These are phyloP conservation scores for Podaxis carcinomalis DNA, from an alignment of 768 basidiomycete species.

Conservation along the genomic window DNA sequence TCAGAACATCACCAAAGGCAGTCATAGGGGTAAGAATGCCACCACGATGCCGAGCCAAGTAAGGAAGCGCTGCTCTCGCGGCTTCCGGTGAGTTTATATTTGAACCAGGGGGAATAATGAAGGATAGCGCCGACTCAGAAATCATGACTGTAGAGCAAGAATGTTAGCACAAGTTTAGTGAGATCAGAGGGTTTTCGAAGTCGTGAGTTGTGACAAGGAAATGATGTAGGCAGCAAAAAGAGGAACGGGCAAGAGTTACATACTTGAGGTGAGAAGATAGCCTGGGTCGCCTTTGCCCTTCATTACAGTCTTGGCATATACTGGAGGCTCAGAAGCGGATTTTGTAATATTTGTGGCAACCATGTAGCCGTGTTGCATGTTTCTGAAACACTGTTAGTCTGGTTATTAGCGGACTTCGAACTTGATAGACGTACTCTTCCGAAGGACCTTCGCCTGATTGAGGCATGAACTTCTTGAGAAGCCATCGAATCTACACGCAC, in stretches of 20 bases:
- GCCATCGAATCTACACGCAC: constrained; percentile 46
- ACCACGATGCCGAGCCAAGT: constrained; percentile 61
- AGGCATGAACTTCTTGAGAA: constrained; percentile 47
- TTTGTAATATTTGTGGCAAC: constrained; percentile 68
- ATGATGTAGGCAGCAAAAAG: neutral
- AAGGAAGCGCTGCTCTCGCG: constrained; percentile 46
- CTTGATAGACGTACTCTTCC: constrained; percentile 44
- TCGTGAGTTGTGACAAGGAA: neutral
- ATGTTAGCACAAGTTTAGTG: neutral
- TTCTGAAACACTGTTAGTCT: constrained; percentile 28
- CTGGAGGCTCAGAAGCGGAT: constrained; percentile 41
- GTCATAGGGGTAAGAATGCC: constrained; percentile 83
- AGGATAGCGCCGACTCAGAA: constrained; percentile 71
- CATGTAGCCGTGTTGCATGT: constrained; percentile 56
- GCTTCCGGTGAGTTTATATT: constrained; percentile 15
- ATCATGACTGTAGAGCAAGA: constrained; percentile 28
- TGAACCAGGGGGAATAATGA: constrained; percentile 46
- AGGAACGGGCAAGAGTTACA: constrained; percentile 14
- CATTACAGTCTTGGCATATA: constrained; percentile 58
- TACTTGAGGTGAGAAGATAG: constrained; percentile 55
- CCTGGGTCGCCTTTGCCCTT: constrained; percentile 76
- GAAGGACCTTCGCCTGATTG: constrained; percentile 60
- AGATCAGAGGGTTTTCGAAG: neutral
- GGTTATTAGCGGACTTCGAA: neutral
- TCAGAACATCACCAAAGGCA: constrained; percentile 74